Conservation (phyloP, 2,329 filamentous ascomycete genomes). For the Trichothecium roseum region DNA sequence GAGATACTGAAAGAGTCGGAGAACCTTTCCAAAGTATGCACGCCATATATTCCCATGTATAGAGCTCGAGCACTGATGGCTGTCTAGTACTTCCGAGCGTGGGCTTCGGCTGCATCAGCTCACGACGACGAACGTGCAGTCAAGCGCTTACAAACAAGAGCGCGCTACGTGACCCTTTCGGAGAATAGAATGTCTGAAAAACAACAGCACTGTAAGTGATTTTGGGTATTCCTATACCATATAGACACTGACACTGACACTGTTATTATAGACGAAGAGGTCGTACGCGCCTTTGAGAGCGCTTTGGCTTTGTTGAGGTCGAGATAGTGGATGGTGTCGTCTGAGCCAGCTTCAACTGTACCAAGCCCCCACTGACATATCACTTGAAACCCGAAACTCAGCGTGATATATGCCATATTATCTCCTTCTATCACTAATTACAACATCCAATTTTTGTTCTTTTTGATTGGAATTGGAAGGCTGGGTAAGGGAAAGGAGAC, state of each 20-base stretch:
- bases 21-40: slow-evolving; percentile 49
- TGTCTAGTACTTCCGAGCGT: slow-evolving; percentile 63
- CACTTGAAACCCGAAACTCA: too few species aligned
- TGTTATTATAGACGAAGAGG: slow-evolving; percentile 30
- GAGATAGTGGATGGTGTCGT: slow-evolving; percentile 12
- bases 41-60: not conserved
- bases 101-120: slow-evolving; percentile 61
- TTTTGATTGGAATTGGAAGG: too few species aligned
- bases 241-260: not conserved
- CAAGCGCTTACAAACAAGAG: slow-evolving; percentile 73
- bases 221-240: not conserved
- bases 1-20: slow-evolving; percentile 58
- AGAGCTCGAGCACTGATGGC: not conserved
- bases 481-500: too few species aligned
- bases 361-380: too few species aligned
- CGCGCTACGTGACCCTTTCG: slow-evolving; percentile 62
- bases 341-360: not conserved
- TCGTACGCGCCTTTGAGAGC: slow-evolving; percentile 53
- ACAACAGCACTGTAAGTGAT: slow-evolving; percentile 64
- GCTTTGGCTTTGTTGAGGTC: slow-evolving; percentile 43
- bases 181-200: slow-evolving; percentile 64
- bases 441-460: too few species aligned
- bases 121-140: slow-evolving; percentile 69
- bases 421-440: too few species aligned
- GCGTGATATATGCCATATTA: too few species aligned